These are phyloP conservation scores for Tremella mesenterica DNA, from an alignment of 768 basidiomycete genomes.

Conservation along the genomic window DNA sequence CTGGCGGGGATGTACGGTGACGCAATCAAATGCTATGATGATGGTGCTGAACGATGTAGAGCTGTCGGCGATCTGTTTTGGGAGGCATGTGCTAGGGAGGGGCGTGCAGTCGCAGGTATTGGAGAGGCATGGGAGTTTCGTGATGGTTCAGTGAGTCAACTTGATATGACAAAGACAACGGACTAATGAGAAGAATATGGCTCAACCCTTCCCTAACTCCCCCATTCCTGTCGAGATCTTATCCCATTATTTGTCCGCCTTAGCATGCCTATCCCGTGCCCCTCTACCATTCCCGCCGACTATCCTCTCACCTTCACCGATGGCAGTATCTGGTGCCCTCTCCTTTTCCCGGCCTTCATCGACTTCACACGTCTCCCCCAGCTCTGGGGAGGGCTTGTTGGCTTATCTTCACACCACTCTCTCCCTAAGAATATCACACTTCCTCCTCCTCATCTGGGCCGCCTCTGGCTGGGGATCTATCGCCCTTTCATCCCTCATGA, in stretches of 20 bases:
- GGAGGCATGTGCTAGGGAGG: constrained; percentile 83
- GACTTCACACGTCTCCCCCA: constrained; percentile 2
- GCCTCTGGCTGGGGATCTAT: constrained; percentile 36
- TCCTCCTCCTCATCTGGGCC: constrained; percentile 34
- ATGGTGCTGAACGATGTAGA: constrained; percentile 71
- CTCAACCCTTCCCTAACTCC: constrained; percentile 21
- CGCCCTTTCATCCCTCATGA: constrained; percentile 28
- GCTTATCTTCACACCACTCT: constrained; percentile 31
- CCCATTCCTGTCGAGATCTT: constrained; percentile 24
- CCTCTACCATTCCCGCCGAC: constrained; percentile 32
- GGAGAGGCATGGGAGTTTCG: constrained; percentile 65
- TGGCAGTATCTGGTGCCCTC: constrained; percentile 49
- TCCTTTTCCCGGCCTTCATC: constrained; percentile 37
- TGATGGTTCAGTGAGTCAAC: constrained; percentile 26
- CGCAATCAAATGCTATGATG: constrained; percentile 74
- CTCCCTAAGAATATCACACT: constrained; percentile 30
- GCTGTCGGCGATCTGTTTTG: constrained; percentile 67
- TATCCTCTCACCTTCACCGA: constrained; percentile 30
- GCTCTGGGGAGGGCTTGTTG: constrained; percentile 37
- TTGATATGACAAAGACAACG: not conserved
- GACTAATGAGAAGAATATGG: constrained; percentile 16
- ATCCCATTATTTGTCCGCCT: constrained; percentile 21
- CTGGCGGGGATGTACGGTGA: constrained; percentile 78
- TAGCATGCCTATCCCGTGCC: constrained; percentile 27
- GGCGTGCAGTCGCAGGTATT: constrained; percentile 65